Base-by-base conservation (phyloP, 1,139 yeast genomes). In the Candida tropicalis region DNA sequence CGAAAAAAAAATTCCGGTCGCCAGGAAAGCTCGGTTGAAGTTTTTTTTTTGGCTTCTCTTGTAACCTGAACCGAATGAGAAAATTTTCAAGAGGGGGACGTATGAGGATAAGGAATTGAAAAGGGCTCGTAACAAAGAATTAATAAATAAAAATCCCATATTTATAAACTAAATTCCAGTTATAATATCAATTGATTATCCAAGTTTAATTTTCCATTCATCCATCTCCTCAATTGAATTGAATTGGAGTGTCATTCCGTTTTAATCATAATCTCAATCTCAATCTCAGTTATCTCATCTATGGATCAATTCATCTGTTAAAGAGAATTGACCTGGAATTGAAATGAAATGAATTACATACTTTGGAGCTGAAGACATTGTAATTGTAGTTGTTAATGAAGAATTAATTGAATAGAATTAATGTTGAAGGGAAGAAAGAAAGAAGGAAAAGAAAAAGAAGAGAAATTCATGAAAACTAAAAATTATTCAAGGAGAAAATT, bases 341-440 rank as follows among this genome's bases (percentile, higher is more conserved):
- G 10, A 20, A 5, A n/a, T 15, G 9, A 34, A 34, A 22, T 17
- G 18, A 25, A 26, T 49, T 65, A 70, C 76, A 54, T 70, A 70
- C 76, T 70, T 66, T 58, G 75, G 74, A 60, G 72, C 68, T 65
- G 73, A 64, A 36, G 46, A 43, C 44, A 43, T 42, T 39, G 33
- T 44, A 24, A 15, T 27, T 33, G 36, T 35, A 43, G 31, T 40
- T 26, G 35, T 24, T 36, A 24, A 24, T 35, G 9, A 31, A 25
- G 6, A 7, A 20, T 35, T 27, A 26, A 26, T 16, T 24, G 33
- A 24, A 18, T 18, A 23, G 39, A 41, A 41, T 36, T 17, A 38
- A 34, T 32, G 23, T 20, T 34, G 25, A 20, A 26, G 39, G 38
- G 24, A 40, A 40, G 36, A 35, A 25, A 16, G 33, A 35, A 40